Base-by-base conservation (phyloP, 306 rosid genomes). In the Acacia acuminata region DNA sequence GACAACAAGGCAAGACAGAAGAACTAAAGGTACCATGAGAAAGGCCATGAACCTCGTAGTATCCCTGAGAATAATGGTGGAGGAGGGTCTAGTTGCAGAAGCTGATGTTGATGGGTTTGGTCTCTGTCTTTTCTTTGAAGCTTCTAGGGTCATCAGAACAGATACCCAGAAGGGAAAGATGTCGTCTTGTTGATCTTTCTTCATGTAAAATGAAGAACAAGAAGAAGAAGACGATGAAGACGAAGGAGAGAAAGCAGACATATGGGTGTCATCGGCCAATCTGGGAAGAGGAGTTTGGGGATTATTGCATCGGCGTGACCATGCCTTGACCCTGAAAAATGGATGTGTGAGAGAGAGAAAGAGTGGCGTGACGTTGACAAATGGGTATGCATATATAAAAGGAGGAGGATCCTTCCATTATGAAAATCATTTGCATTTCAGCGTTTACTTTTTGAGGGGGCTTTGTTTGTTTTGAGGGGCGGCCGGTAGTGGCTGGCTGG, bases 371-470 rank as follows among this genome's bases (percentile, higher is more conserved):
- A 88, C 85, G 86, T 84, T 87, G 86, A 84, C 88, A 86, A 84
- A 9, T 81, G 80, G 75, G 38, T 34, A 56, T 10, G 1, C 2
- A 77, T 19, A 75, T 78, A 77, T 27, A 80, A 87, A 79, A 82
- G 44, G 34, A 22, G 11, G 51, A 84, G 43, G 73, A 53, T 80
- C 85, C 32, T 84, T 77, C 77, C 58, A 68, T 61, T 70, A 65
- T 48, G 32, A 36, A 43, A 81, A 68, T 61, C 24, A 32, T 70
- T 70, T 68, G 15, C 13, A 44, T 77, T 38, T 45, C 76, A 79
- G 90, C 88, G 90, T 89, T 89, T 89, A 89, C 92, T 86, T 86
- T 84, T 81, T 71, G 36, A 42, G 65, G n/a, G 12, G 40, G 65
- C 65, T n/a, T 58, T n/a, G 15, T 58, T 58, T 58, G 65, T 58